These are phyloP conservation scores for Colletotrichum sp. DNA, from an alignment of 2,329 filamentous ascomycete genomes.

Conservation along the genomic window DNA sequence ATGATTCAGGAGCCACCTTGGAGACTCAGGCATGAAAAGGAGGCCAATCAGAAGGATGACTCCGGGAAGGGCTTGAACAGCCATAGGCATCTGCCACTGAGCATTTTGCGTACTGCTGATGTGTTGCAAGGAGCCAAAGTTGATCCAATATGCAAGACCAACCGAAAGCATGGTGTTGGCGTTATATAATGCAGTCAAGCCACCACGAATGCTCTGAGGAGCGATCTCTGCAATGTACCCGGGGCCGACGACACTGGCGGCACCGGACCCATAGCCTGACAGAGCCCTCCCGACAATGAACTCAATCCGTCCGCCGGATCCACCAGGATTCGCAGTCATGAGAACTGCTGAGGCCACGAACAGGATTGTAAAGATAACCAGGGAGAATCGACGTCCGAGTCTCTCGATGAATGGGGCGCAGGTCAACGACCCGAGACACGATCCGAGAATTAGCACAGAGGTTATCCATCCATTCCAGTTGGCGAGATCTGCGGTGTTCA, in stretches of 20 bases:
- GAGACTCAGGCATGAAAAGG: conserved; percentile 6
- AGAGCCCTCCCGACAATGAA: not conserved
- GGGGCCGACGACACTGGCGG: conserved; percentile 45
- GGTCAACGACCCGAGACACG: conserved; percentile 16
- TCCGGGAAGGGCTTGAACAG: conserved; percentile 1
- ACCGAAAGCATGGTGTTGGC: conserved; percentile 47
- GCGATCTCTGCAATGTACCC: conserved; percentile 50
- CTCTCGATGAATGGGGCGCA: conserved; percentile 46
- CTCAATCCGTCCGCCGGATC: not conserved
- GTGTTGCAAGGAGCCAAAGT: conserved; percentile 45
- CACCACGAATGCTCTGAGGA: conserved; percentile 48
- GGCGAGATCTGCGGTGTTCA: not conserved
- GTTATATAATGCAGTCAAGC: conserved; percentile 46
- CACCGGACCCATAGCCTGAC: conserved; percentile 25
- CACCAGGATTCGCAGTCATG: conserved; percentile 40
- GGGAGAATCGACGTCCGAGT: conserved; percentile 42
- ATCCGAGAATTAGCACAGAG: not conserved
- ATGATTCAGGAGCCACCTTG: not conserved
- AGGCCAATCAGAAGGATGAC: not conserved
- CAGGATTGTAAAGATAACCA: conserved; percentile 40
- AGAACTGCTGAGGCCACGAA: conserved; percentile 49
- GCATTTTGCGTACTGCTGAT: conserved; percentile 35
- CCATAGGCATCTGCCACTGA: conserved; percentile 50
- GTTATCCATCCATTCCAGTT: not conserved
- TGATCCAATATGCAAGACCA: conserved; percentile 47